These are phyloP conservation scores for Lepiota brunneoincarnata DNA, from an alignment of 768 basidiomycete genomes.

Conservation along the genomic window DNA sequence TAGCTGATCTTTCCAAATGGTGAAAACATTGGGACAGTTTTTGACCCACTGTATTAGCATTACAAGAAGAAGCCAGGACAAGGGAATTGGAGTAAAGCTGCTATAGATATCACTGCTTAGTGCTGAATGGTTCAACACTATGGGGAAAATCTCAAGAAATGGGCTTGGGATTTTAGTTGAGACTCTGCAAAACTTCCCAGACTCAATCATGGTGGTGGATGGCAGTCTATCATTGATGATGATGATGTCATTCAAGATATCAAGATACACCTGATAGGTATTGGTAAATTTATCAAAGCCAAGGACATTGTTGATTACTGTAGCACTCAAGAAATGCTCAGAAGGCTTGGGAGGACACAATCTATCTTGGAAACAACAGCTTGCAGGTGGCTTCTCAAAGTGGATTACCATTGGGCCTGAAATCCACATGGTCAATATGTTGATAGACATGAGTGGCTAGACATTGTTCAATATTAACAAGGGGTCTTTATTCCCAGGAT, in stretches of 20 bases:
- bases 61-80: no score
- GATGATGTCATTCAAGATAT: not conserved
- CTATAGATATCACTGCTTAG: no score
- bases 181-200: not conserved
- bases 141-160: slow-evolving; percentile 7
- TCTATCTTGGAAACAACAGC: not conserved
- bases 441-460: slow-evolving; percentile 32
- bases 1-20: no score
- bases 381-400: slow-evolving; percentile 25
- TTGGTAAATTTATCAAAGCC: slow-evolving; percentile 3
- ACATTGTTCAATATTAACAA: slow-evolving; percentile 30
- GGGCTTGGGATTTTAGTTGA: not conserved
- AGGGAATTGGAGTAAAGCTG: no score
- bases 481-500: slow-evolving; percentile 18
- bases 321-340: no score
- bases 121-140: no score
- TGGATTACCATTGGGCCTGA: slow-evolving; percentile 25
- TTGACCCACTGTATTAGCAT: no score
- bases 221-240: not conserved
- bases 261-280: not conserved
- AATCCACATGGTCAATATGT: slow-evolving; percentile 27
- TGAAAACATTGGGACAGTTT: no score
- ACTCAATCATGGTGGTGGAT: not conserved
- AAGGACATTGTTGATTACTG: no score
- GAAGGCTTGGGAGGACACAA: not conserved